Percentiles rank a stretch among this genome's conserved stretches.
These are phyloP conservation scores for Tricholoma bakamatsutake DNA, from an alignment of 768 basidiomycete genomes.

Conservation along the genomic window DNA sequence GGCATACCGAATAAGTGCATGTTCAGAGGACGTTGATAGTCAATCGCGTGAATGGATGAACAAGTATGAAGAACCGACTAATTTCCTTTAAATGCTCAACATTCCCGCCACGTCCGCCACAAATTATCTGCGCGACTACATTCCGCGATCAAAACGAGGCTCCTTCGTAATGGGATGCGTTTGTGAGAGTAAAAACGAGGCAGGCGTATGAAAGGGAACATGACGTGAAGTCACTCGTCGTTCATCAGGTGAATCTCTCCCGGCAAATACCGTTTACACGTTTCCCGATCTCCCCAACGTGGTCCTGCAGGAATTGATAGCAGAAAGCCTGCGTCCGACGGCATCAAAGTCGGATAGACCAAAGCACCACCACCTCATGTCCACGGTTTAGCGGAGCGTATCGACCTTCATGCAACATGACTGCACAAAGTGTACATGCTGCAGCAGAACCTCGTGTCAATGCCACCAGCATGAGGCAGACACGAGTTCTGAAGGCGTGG, in stretches of 20 bases:
- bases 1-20: neutral
- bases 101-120: conserved; percentile 9
- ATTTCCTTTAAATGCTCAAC: conserved; percentile 16
- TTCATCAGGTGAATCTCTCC: conserved; percentile 17
- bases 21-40: neutral
- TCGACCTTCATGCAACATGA: neutral
- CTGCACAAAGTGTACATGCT: neutral
- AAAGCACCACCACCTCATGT: neutral
- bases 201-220: conserved; percentile 17
- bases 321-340: neutral
- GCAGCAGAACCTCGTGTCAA: neutral
- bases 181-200: conserved; percentile 16
- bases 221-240: conserved; percentile 2
- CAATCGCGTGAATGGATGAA: neutral
- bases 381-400: neutral
- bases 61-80: conserved; percentile 4
- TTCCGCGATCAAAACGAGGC: conserved; percentile 22
- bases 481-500: neutral
- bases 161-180: conserved; percentile 13
- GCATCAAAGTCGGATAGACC: neutral
- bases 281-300: conserved; percentile 3
- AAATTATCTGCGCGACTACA: conserved; percentile 8
- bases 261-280: conserved; percentile 26
- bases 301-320: neutral
- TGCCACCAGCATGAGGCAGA: neutral